phyloP scores from a whole-genome alignment of 768 basidiomycete species.

The Trametes coccinea region DNA sequence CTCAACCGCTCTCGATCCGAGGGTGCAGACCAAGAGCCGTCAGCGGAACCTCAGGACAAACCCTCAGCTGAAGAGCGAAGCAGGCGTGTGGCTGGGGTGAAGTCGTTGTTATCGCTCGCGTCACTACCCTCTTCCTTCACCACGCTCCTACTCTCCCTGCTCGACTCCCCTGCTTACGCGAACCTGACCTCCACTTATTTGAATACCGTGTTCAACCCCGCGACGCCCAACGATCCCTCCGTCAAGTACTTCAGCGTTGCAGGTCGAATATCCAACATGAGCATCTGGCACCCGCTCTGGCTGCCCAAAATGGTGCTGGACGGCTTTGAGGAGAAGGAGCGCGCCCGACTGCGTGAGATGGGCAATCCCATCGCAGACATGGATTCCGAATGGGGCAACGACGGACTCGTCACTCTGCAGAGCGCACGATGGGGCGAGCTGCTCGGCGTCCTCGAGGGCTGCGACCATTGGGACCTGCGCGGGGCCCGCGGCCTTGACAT shows the following conservation, averaged over 20 bases:
- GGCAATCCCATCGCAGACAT: slow-evolving; percentile 46
- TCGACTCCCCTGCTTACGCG: slow-evolving; percentile 96
- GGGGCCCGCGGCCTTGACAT: slow-evolving; percentile 82
- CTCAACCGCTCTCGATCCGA: not conserved
- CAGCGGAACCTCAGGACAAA: not conserved
- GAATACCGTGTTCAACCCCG: slow-evolving; percentile 77
- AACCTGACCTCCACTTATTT: slow-evolving; percentile 88
- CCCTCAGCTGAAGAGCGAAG: slow-evolving; percentile 6
- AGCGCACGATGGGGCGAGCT: slow-evolving; percentile 97
- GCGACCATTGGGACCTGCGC: slow-evolving; percentile 96
- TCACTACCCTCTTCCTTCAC: slow-evolving; percentile 83
- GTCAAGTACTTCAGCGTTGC: slow-evolving; percentile 95
- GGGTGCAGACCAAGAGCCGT: not conserved
- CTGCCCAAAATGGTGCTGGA: slow-evolving; percentile 94
- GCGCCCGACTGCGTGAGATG: slow-evolving; percentile 44
- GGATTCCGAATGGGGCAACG: slow-evolving; percentile 76
- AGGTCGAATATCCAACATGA: slow-evolving; percentile 64
- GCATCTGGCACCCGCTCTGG: slow-evolving; percentile 95
- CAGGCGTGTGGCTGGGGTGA: slow-evolving; percentile 33
- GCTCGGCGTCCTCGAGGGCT: slow-evolving; percentile 83
- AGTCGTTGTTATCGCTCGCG: slow-evolving; percentile 49
- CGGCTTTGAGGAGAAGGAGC: slow-evolving; percentile 67
- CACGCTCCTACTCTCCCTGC: slow-evolving; percentile 79
- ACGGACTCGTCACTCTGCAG: slow-evolving; percentile 89
- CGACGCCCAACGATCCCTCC: slow-evolving; percentile 71